Conservation (phyloP, 2,329 filamentous ascomycete species). For the Penicillium nordicum region DNA sequence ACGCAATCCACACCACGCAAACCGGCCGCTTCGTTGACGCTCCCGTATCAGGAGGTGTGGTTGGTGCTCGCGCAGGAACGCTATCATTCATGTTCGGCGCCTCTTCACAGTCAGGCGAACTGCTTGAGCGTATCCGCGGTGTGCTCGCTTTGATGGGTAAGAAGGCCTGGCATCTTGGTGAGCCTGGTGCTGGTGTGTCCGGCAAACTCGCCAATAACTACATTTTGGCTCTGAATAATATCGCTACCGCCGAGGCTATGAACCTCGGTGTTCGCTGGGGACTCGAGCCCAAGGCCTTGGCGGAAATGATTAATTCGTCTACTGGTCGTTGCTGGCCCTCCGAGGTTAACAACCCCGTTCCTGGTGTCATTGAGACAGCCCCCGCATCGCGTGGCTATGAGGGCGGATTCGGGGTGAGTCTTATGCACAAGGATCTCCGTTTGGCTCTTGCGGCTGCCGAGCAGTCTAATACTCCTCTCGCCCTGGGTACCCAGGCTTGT, state of each 20-base stretch:
- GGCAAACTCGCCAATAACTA: conserved; percentile 98
- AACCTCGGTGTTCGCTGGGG: conserved; percentile 63
- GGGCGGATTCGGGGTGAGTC: conserved; percentile 70
- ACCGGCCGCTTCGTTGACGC: conserved; percentile 85
- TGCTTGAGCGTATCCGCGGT: conserved; percentile 63
- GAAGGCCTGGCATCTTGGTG: conserved; percentile 79
- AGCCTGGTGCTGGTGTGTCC: conserved; percentile 78
- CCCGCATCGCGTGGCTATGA: conserved; percentile 73
- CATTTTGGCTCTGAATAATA: conserved; percentile 89
- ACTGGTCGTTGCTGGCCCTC: conserved; percentile 96
- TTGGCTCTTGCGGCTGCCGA: conserved; percentile 69
- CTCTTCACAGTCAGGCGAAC: conserved; percentile 42
- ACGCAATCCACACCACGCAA: conserved; percentile 61
- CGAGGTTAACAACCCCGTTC: conserved; percentile 92
- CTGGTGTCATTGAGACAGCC: conserved; percentile 72
- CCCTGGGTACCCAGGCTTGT: conserved; percentile 60
- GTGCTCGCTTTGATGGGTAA: conserved; percentile 80
- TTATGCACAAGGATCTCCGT: conserved; percentile 78
- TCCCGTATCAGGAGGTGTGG: conserved; percentile 94
- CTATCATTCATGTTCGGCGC: conserved; percentile 95
- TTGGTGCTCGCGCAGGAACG: conserved; percentile 81
- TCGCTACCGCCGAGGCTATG: conserved; percentile 65
- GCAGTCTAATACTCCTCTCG: conserved; percentile 64
- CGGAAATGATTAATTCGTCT: conserved; percentile 84
- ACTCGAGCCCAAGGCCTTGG: conserved; percentile 64